Base-by-base conservation (phyloP, 306 rosid species). In the Phaseolus lunatus region DNA sequence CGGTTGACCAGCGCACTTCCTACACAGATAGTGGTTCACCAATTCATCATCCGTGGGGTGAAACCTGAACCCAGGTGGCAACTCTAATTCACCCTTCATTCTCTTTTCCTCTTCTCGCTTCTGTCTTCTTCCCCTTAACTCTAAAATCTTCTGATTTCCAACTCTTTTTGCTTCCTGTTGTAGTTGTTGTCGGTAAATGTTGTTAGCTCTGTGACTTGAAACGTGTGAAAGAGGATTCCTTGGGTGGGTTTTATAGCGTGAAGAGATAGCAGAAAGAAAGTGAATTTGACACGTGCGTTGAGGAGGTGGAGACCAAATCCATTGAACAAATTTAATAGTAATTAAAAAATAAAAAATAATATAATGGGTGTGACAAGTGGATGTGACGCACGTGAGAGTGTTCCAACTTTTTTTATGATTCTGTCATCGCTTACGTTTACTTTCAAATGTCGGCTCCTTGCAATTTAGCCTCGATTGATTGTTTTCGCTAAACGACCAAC, bases 31-130 rank as follows among this genome's bases (percentile, higher is more conserved):
- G 37, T 92, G 91, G 67, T 78, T 93, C 66, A 95, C 97, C 62
- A 95, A 58, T 76, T 92, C 99, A 8, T 92, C 97, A 47, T 95
- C 99, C 0, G 97, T 92, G 0, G 99, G 99, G 82, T 92, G 99
- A 70, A 95, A 95, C 79, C 97, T 88, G 92, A 95, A 95, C 7
- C 99, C 97, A 2, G 99, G 89, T 0, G 99, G 97, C 22, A 92
- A 82, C 27, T 80, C 91, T 52, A 92, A 7, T 57, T 81, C 88
- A 13, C 90, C 29, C 67, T 77, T 75, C 96, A 88, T 93, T 78
- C 27, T 22, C 16, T 26, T 64, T 5, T 70, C 11, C 37, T 45
- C 16, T 39, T 69, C 18, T 23, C 7, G 49, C 54, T 49, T 48
- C 26, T 43, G 8, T 11, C 9, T 37, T 24, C 11, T n/a, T 23